Percentiles rank a stretch among this genome's conserved stretches.
These are phyloP conservation scores for Tylopilus sp. DNA, from an alignment of 1,284 basidiomycete species.

Conservation along the genomic window DNA sequence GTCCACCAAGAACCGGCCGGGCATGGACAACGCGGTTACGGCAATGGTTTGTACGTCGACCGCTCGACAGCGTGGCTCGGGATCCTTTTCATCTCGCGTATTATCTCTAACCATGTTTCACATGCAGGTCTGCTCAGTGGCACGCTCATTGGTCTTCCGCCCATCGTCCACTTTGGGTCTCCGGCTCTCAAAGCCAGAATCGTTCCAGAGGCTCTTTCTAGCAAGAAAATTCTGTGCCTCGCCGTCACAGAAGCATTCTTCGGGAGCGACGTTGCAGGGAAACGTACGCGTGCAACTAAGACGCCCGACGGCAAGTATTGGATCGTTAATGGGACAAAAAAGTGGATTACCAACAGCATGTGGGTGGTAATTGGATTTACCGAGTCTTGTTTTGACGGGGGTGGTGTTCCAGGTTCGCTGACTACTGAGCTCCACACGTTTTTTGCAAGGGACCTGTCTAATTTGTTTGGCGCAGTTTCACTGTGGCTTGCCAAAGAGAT, in stretches of 20 bases:
- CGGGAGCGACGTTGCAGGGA: constrained; percentile 64
- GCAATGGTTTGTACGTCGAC: constrained; percentile 39
- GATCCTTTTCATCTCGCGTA: background rate
- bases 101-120: background rate
- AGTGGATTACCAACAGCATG: constrained; percentile 81
- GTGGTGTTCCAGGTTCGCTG: constrained; percentile 21
- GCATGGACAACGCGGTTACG: constrained; percentile 40
- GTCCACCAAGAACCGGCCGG: constrained; percentile 70
- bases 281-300: constrained; percentile 64
- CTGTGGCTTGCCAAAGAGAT: constrained; percentile 57
- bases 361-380: constrained; percentile 36
- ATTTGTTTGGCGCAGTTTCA: constrained; percentile 42
- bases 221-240: constrained; percentile 57
- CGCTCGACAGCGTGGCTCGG: background rate
- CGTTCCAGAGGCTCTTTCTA: constrained; percentile 69
- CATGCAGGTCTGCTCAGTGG: constrained; percentile 45
- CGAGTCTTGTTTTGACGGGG: background rate
- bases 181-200: constrained; percentile 66
- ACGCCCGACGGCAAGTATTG: constrained; percentile 64
- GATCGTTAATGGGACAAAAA: constrained; percentile 64
- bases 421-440: constrained; percentile 27
- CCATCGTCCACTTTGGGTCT: constrained; percentile 71
- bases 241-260: constrained; percentile 74
- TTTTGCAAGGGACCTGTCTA: background rate
- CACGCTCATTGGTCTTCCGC: constrained; percentile 63